Evolutionary conservation across 1,284 basidiomycete species (phyloP).

Genomic region (Pholiota adiposa): DNA sequence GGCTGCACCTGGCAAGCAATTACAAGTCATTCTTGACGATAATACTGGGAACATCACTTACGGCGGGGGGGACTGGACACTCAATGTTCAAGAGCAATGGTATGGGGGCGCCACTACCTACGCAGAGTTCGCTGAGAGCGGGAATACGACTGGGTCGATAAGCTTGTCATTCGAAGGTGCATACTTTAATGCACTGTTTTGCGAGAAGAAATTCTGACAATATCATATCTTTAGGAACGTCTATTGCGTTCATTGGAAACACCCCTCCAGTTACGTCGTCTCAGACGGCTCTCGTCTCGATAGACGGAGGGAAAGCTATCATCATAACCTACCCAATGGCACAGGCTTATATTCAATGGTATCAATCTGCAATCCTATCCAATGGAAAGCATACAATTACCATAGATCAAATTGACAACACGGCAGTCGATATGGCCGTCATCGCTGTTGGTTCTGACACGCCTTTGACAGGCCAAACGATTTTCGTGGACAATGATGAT

Average conservation of each 20-base stretch:
- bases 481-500: constrained; percentile 30
- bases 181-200: not conserved
- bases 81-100: constrained; percentile 23
- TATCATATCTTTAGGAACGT: constrained; percentile 10
- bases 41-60: constrained; percentile 18
- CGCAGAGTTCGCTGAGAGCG: constrained; percentile 16
- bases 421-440: constrained; percentile 26
- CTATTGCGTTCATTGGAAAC: constrained; percentile 23
- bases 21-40: constrained; percentile 21
- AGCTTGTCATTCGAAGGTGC: constrained; percentile 18
- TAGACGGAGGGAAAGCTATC: constrained; percentile 20
- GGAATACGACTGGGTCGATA: constrained; percentile 16
- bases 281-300: constrained; percentile 18
- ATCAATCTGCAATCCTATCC: constrained; percentile 27
- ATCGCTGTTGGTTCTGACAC: constrained; percentile 26
- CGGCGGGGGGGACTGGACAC: constrained; percentile 22
- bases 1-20: not conserved
- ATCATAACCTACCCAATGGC: constrained; percentile 14
- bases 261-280: constrained; percentile 14
- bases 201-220: not conserved
- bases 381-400: constrained; percentile 26
- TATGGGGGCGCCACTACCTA: constrained; percentile 21
- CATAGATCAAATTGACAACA: constrained; percentile 22
- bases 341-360: constrained; percentile 28
- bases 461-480: constrained; percentile 19